phyloP scores from a whole-genome alignment of 2,329 filamentous ascomycete genomes.

The Tolypocladium ovalisporum region DNA sequence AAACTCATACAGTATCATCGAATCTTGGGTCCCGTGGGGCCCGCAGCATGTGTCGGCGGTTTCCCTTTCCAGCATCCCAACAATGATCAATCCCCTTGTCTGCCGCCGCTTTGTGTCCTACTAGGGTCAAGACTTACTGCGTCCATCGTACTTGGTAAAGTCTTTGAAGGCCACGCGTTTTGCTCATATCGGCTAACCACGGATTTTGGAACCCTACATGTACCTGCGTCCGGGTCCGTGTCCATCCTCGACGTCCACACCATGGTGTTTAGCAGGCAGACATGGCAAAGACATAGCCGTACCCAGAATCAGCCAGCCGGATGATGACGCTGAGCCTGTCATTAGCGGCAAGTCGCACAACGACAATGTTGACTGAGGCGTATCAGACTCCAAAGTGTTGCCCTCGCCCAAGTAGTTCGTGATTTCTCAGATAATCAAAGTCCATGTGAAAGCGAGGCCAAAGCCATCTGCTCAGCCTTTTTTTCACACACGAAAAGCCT shows the following conservation, averaged over 20 bases:
- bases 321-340: constrained; percentile 6
- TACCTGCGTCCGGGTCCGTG: too few relatives aligned
- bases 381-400: neutral
- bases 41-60: constrained; percentile 27
- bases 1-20: neutral
- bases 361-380: neutral
- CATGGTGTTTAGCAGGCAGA: constrained; percentile 24
- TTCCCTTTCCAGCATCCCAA: constrained; percentile 30
- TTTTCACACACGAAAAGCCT: neutral
- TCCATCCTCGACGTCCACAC: constrained; percentile 36
- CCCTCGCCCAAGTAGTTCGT: neutral
- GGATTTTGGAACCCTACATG: constrained; percentile 37
- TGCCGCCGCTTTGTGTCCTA: neutral
- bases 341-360: neutral
- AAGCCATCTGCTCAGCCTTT: too few relatives aligned
- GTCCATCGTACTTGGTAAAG: constrained; percentile 41
- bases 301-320: neutral
- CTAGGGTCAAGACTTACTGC: constrained; percentile 29
- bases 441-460: too few relatives aligned
- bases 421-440: too few relatives aligned
- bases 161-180: constrained; percentile 38
- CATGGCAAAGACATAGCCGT: neutral
- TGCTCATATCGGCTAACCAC: constrained; percentile 41
- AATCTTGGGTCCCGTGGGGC: constrained; percentile 6
- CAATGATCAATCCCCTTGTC: constrained; percentile 25